phyloP scores from a whole-genome alignment of 495 filamentous ascomycete species.

The Trypethelium eluteriae region DNA sequence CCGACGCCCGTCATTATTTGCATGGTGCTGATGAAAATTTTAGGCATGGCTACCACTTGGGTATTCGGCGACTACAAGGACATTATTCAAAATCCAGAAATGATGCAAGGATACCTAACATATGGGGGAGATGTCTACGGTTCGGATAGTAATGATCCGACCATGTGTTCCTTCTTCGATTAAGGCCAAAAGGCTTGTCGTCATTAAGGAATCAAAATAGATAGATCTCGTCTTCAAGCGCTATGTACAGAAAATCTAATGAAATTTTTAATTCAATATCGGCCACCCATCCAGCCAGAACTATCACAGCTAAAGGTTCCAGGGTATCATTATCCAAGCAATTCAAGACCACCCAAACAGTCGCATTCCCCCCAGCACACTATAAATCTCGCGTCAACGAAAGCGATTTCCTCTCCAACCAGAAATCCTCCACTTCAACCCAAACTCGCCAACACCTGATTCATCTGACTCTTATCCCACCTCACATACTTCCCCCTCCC shows the following conservation, averaged over 20 bases:
- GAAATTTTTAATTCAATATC: neutral
- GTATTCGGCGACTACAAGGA: constrained; percentile 43
- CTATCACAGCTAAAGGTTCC: neutral
- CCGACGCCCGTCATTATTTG: neutral
- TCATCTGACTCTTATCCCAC: constrained; percentile 66
- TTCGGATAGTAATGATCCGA: constrained; percentile 29
- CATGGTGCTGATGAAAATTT: constrained; percentile 14
- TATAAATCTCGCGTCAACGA: neutral
- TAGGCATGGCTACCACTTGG: constrained; percentile 46
- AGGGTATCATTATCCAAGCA: neutral
- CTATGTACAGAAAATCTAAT: neutral
- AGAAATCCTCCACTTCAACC: constrained; percentile 11
- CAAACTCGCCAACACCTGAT: constrained; percentile 31
- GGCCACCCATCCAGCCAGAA: neutral
- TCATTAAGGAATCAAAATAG: neutral
- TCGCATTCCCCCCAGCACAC: neutral
- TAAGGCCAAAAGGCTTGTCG: neutral
- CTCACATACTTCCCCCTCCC: constrained; percentile 95
- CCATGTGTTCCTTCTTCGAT: constrained; percentile 1
- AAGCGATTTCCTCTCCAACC: neutral
- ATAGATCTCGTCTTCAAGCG: neutral
- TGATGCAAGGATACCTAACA: constrained; percentile 42
- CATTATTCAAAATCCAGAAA: constrained; percentile 36
- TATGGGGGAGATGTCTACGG: constrained; percentile 48
- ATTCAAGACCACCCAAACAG: neutral